A percentile compares a stretch with the other conserved stretches of the same genome.
Evolutionary conservation across 371 early-diverging fungal species (phyloP).

Genomic region (Batrachochytrium dendrobatidis): DNA sequence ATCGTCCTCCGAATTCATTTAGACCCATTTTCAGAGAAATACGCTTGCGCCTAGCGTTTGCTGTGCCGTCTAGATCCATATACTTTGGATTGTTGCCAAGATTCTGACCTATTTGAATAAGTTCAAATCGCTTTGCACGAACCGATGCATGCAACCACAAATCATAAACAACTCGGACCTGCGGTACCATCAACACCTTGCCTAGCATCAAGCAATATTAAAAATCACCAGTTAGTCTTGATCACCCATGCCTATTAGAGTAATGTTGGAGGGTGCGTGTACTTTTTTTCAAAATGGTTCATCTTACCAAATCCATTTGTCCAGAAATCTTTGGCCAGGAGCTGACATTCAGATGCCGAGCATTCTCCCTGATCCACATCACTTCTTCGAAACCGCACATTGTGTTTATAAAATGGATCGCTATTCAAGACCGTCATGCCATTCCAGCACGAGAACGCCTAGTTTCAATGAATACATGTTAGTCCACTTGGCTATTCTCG

Average conservation of each 20-base stretch:
- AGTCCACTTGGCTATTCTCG: constrained; percentile 42
- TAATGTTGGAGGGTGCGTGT: no score
- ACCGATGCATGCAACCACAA: background rate
- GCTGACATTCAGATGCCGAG: constrained; percentile 40
- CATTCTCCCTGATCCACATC: constrained; percentile 26
- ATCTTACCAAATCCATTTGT: constrained; percentile 28
- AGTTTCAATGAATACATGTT: constrained; percentile 37
- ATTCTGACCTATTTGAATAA: background rate
- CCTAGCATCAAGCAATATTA: no score
- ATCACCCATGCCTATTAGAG: no score
- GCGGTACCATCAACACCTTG: constrained; percentile 2
- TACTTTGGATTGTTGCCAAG: background rate
- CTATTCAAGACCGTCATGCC: constrained; percentile 39
- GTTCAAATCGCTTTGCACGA: background rate
- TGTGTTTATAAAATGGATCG: constrained; percentile 17
- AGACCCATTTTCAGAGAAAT: background rate
- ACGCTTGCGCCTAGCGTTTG: background rate
- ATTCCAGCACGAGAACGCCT: constrained; percentile 50
- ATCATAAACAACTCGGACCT: background rate
- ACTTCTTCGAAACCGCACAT: constrained; percentile 21
- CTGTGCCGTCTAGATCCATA: background rate
- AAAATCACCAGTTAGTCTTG: no score
- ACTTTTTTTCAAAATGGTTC: no score
- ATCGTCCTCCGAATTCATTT: background rate
- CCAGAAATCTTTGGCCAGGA: constrained; percentile 43